These are phyloP conservation scores for Gnaphalium uliginosum DNA, from an alignment of 129 eudicot species.

Conservation along the genomic window DNA sequence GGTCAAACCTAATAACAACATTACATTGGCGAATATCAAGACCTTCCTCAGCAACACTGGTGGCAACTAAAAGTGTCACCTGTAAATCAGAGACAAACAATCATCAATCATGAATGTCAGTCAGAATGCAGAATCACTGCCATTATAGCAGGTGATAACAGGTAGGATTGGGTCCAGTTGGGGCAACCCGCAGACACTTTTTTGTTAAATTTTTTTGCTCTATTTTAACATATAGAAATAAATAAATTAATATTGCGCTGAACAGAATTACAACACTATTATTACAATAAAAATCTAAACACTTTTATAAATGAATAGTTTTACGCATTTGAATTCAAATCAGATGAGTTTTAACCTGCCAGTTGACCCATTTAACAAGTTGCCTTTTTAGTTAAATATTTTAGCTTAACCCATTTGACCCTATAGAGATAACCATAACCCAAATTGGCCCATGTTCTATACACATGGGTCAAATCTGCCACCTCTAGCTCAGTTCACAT, in stretches of 20 bases:
- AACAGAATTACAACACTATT: neutral
- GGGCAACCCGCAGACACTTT: slow-evolving; percentile 2
- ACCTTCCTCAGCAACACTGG: slow-evolving; percentile 99
- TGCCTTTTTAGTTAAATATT: neutral
- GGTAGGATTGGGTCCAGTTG: neutral
- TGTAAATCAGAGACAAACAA: slow-evolving; percentile 27
- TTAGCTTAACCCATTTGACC: slow-evolving; percentile 12
- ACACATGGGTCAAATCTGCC: neutral
- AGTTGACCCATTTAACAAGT: neutral
- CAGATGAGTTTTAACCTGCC: neutral
- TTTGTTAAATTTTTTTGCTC: neutral
- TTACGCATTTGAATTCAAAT: slow-evolving; percentile 19
- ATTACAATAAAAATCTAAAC: neutral
- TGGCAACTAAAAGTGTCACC: slow-evolving; percentile 97
- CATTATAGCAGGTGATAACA: slow-evolving; percentile 11
- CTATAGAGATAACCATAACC: neutral
- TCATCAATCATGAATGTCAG: slow-evolving; percentile 2
- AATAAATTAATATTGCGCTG: neutral
- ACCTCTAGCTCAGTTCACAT: slow-evolving; percentile 5
- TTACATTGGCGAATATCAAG: slow-evolving; percentile 99
- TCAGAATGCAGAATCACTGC: neutral
- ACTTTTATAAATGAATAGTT: neutral
- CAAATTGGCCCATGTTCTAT: neutral
- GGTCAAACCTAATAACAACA: slow-evolving; percentile 99
- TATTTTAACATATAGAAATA: neutral